A percentile compares a stretch with the other conserved stretches of the same genome.
These are phyloP conservation scores for Quercus phellos DNA, from an alignment of 331 rosid species.

Conservation along the genomic window DNA sequence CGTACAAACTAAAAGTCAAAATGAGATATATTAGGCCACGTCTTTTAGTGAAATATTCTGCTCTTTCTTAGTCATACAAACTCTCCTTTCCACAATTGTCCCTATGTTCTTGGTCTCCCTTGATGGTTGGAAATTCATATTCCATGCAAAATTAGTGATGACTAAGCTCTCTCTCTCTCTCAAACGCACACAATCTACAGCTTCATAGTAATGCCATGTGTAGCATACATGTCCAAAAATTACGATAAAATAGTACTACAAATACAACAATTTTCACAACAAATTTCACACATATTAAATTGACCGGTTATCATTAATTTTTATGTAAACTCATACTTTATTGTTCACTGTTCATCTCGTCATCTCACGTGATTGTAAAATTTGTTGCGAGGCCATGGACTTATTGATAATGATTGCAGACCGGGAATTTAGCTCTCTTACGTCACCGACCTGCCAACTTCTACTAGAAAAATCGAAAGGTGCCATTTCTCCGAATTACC, in stretches of 20 bases:
- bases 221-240: background rate
- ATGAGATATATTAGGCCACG: constrained; percentile 22
- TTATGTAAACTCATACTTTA: too few relatives aligned
- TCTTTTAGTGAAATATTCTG: constrained; percentile 13
- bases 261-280: too few relatives aligned
- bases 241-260: accelerated
- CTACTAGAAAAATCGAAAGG: too few relatives aligned
- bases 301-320: too few relatives aligned
- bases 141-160: background rate
- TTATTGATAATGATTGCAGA: too few relatives aligned
- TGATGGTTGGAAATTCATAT: background rate
- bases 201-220: background rate
- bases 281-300: too few relatives aligned
- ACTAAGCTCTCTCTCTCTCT: background rate
- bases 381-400: too few relatives aligned
- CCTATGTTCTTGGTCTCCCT: background rate
- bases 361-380: too few relatives aligned
- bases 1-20: constrained; percentile 18
- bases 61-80: background rate
- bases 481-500: too few relatives aligned
- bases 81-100: constrained; percentile 17
- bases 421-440: background rate
- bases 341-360: accelerated
- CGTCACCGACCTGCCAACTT: too few relatives aligned
- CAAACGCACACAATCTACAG: background rate